phyloP scores from a whole-genome alignment of 1,139 yeast genomes.

The Suhomyces anneliseae region DNA sequence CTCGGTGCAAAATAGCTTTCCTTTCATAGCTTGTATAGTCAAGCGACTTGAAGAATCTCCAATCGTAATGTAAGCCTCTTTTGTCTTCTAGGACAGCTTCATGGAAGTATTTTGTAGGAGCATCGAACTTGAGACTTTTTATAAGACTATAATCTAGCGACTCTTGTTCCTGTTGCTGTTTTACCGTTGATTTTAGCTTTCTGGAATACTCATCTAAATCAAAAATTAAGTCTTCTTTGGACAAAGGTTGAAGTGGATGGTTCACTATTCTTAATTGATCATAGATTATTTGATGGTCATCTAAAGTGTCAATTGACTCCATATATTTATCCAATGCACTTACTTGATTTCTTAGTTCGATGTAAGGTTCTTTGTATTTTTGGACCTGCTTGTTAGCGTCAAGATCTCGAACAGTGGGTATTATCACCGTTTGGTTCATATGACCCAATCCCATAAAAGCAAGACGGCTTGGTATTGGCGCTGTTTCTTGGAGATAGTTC shows the following conservation, averaged over 20 bases:
- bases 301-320: not conserved
- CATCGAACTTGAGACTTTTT: not conserved
- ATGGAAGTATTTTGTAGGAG: slow-evolving; percentile 18
- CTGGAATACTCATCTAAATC: slow-evolving; percentile 7
- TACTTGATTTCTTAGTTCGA: not conserved
- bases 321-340: not conserved
- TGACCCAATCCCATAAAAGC: slow-evolving; percentile 17
- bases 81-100: slow-evolving; percentile 45
- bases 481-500: slow-evolving; percentile 13
- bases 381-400: not conserved
- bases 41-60: slow-evolving; percentile 40
- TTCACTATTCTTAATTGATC: not conserved
- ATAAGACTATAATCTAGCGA: not conserved
- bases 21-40: slow-evolving; percentile 36
- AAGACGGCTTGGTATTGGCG: slow-evolving; percentile 18
- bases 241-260: not conserved
- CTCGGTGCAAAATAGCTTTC: slow-evolving; percentile 44
- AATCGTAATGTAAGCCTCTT: slow-evolving; percentile 32
- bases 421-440: slow-evolving; percentile 4
- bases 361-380: not conserved
- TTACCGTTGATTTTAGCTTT: not conserved
- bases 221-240: slow-evolving; percentile 13
- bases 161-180: not conserved
- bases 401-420: slow-evolving; percentile 2
- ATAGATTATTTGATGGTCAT: not conserved